Percentiles rank a stretch among this genome's conserved stretches.
phyloP scores from a whole-genome alignment of 225 moss, liverwort and hornwort genomes.

The Antitrichia curtipendula region DNA sequence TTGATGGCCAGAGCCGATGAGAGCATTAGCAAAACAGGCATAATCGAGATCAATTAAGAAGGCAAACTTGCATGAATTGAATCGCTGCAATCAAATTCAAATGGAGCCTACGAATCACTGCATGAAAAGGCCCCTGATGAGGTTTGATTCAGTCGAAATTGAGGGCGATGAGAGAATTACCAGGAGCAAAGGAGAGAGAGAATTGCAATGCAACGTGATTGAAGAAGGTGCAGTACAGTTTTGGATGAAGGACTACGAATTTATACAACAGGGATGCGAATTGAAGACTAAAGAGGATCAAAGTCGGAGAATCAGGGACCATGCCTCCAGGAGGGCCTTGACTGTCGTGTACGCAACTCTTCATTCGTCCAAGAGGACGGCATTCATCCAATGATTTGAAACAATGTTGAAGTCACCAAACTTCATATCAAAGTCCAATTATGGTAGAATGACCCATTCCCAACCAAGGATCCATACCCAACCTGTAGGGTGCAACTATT shows the following conservation, averaged over 20 bases:
- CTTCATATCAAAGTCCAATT: too few species aligned
- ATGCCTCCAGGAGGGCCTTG: not conserved
- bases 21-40: not conserved
- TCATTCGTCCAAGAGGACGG: not conserved
- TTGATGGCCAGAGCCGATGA: not conserved
- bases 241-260: not conserved
- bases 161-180: not conserved
- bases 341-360: slow-evolving; percentile 27
- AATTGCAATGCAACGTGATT: not conserved
- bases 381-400: not conserved
- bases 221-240: not conserved
- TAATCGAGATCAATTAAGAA: not conserved
- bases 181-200: not conserved
- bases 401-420: not conserved
- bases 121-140: not conserved
- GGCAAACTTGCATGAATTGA: not conserved
- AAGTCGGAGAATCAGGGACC: not conserved
- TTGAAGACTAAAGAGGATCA: not conserved
- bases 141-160: not conserved
- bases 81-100: not conserved
- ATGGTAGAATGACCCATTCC: too few species aligned
- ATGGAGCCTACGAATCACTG: not conserved
- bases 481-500: too few species aligned
- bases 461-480: too few species aligned
- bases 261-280: not conserved